Conservation (phyloP, 225 moss, liverwort and hornwort species). For the Ulota crispa region DNA sequence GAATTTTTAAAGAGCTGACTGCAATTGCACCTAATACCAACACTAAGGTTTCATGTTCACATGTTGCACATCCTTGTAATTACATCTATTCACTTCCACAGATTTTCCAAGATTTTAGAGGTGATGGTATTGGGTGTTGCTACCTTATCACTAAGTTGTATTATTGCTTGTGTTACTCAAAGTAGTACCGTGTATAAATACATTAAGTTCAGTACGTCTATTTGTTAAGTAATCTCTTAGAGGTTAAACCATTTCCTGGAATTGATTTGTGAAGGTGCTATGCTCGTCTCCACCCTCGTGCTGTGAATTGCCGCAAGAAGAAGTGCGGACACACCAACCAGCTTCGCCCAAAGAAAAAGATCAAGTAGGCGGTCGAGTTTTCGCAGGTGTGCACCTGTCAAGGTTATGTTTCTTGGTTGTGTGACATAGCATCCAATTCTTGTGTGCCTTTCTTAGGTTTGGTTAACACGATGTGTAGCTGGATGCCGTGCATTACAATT, state of each 20-base stretch:
- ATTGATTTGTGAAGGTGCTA: slow-evolving; percentile 62
- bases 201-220: too few relatives aligned
- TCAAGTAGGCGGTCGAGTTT: slow-evolving; percentile 53
- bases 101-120: too few relatives aligned
- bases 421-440: background rate
- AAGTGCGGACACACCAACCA: slow-evolving; percentile 97
- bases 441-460: background rate
- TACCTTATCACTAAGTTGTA: background rate
- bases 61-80: too few relatives aligned
- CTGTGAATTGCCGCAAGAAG: slow-evolving; percentile 93
- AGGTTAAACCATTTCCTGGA: background rate
- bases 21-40: too few relatives aligned
- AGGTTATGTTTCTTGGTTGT: slow-evolving; percentile 12
- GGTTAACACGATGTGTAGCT: slow-evolving; percentile 3
- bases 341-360: slow-evolving; percentile 78
- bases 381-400: slow-evolving; percentile 1
- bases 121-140: too few relatives aligned
- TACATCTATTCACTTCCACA: too few relatives aligned
- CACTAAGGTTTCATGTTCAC: too few relatives aligned
- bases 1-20: too few relatives aligned
- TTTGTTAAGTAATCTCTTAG: background rate
- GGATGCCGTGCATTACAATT: slow-evolving; percentile 16
- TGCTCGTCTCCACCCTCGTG: slow-evolving; percentile 83
- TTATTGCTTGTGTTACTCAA: background rate
- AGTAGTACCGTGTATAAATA: background rate